These are phyloP conservation scores for Ceratocystis eucalypticola DNA, from an alignment of 2,329 filamentous ascomycete genomes.

Conservation along the genomic window DNA sequence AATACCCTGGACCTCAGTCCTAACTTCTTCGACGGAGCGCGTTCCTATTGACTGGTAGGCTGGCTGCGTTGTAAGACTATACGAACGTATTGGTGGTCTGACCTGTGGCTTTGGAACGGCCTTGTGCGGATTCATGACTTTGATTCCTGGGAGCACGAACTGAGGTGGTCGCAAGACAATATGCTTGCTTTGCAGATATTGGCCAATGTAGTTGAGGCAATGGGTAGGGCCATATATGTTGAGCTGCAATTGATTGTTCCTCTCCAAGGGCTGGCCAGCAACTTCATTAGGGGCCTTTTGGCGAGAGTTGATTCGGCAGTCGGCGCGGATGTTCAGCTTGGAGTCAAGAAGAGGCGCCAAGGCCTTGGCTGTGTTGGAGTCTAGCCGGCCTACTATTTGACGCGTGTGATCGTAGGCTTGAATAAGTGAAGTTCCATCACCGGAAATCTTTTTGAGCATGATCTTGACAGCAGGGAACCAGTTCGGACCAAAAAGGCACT, in stretches of 20 bases:
- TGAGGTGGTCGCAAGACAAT: slow-evolving; percentile 55
- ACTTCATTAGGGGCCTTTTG: slow-evolving; percentile 50
- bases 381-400: slow-evolving; percentile 62
- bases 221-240: slow-evolving; percentile 68
- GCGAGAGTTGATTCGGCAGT: slow-evolving; percentile 56
- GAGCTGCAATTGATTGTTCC: slow-evolving; percentile 50
- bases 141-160: slow-evolving; percentile 52
- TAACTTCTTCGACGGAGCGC: slow-evolving; percentile 73
- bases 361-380: slow-evolving; percentile 50
- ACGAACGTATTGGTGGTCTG: slow-evolving; percentile 26
- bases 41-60: slow-evolving; percentile 22
- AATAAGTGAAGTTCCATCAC: slow-evolving; percentile 47
- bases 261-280: slow-evolving; percentile 48
- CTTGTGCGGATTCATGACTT: slow-evolving; percentile 63
- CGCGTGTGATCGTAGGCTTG: slow-evolving; percentile 60
- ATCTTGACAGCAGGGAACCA: slow-evolving; percentile 67
- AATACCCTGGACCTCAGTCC: slow-evolving; percentile 69
- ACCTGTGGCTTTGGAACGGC: slow-evolving; percentile 28
- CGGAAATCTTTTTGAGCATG: slow-evolving; percentile 45
- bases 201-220: slow-evolving; percentile 50
- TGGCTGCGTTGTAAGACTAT: slow-evolving; percentile 22
- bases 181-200: slow-evolving; percentile 29
- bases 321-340: slow-evolving; percentile 50
- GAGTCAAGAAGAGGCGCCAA: slow-evolving; percentile 63
- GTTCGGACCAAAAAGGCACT: slow-evolving; percentile 41